Conservation (phyloP, 2,329 filamentous ascomycete genomes). For the Sporothrix brasiliensis region DNA sequence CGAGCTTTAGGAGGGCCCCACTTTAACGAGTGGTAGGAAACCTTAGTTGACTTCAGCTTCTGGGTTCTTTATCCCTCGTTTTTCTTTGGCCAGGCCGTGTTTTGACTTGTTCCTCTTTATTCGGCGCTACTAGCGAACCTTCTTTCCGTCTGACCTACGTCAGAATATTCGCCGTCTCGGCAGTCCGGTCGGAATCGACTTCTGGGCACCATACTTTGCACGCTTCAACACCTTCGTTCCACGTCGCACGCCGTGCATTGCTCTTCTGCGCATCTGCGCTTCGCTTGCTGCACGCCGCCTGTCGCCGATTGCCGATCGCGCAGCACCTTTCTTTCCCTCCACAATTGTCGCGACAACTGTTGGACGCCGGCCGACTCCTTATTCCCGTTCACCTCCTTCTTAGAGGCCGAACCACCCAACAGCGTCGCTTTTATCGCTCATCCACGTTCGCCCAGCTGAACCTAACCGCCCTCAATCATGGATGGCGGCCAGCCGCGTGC, state of each 20-base stretch:
- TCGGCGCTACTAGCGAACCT: not conserved
- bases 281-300: not conserved
- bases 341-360: not conserved
- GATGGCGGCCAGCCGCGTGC: conserved; percentile 6
- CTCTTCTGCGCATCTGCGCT: conserved; percentile 3
- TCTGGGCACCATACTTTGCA: conserved; percentile 11
- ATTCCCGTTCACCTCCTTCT: not conserved
- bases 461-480: conserved; percentile 14
- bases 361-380: not conserved
- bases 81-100: conserved; percentile 1
- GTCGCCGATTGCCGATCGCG: not conserved
- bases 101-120: conserved; percentile 3
- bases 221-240: conserved; percentile 4
- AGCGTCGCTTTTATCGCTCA: not conserved
- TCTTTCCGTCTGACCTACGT: conserved; percentile 23
- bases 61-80: not conserved
- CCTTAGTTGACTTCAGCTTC: not conserved
- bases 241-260: conserved; percentile 1
- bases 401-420: not conserved
- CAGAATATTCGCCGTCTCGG: conserved; percentile 13
- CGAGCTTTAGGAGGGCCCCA: not conserved
- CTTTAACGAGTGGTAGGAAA: not conserved
- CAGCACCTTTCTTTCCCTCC: conserved; percentile 12
- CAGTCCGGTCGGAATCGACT: conserved; percentile 14
- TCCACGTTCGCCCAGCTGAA: conserved; percentile 2